Percentiles rank a stretch among this genome's conserved stretches.
phyloP scores from a whole-genome alignment of 2,329 filamentous ascomycete species.

The Phaeosphaeria sp. region DNA sequence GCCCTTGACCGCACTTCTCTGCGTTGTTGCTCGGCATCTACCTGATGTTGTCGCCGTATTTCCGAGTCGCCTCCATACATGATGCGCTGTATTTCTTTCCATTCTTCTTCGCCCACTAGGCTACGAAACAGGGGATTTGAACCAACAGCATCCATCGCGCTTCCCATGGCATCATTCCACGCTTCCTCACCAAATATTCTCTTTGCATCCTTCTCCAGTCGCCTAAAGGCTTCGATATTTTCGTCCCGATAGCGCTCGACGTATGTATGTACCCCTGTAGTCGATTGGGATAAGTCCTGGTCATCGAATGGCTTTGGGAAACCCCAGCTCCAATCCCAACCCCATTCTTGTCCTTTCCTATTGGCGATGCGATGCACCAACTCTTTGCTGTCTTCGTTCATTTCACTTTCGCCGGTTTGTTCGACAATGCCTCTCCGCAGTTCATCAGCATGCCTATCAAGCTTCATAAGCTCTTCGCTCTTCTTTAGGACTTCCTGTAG shows the following conservation, averaged over 20 bases:
- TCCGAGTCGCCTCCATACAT: neutral
- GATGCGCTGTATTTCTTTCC: neutral
- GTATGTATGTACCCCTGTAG: slow-evolving; percentile 4
- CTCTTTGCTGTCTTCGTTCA: slow-evolving; percentile 15
- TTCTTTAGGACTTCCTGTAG: slow-evolving; percentile 33
- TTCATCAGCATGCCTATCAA: slow-evolving; percentile 35
- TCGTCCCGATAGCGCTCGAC: neutral
- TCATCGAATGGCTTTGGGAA: slow-evolving; percentile 37
- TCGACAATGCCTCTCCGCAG: slow-evolving; percentile 32
- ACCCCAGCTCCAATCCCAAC: slow-evolving; percentile 44
- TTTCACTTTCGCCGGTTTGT: slow-evolving; percentile 3
- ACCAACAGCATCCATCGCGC: neutral
- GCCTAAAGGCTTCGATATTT: slow-evolving; percentile 2
- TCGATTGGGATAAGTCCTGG: slow-evolving; percentile 2
- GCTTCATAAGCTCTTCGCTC: slow-evolving; percentile 40
- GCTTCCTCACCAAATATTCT: slow-evolving; percentile 8
- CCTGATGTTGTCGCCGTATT: slow-evolving; percentile 2
- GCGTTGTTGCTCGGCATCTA: neutral
- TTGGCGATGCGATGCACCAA: slow-evolving; percentile 38
- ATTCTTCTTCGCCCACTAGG: neutral
- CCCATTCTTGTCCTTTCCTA: slow-evolving; percentile 43
- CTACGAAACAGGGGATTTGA: neutral
- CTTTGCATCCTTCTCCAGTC: slow-evolving; percentile 11
- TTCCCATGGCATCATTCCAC: slow-evolving; percentile 5
- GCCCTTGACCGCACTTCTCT: slow-evolving; percentile 2